A percentile compares a stretch with the other conserved stretches of the same genome.
These are phyloP conservation scores for Podaxis carcinomalis DNA, from an alignment of 768 basidiomycete genomes.

Conservation along the genomic window DNA sequence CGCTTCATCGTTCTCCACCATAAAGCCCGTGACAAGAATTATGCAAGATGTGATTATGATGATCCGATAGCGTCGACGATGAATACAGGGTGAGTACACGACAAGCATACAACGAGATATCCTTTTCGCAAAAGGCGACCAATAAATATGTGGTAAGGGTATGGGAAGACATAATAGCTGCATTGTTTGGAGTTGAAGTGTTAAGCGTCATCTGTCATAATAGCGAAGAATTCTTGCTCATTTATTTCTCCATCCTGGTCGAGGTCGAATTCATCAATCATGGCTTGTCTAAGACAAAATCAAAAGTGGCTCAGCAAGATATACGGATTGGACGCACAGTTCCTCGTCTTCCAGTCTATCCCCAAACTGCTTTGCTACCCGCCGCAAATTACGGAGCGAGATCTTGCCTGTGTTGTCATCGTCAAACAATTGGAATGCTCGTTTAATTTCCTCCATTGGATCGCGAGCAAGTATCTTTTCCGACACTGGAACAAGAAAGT, in stretches of 20 bases:
- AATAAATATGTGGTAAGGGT: background rate
- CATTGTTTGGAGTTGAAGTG: background rate
- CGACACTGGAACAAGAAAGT: constrained; percentile 60
- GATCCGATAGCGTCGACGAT: constrained; percentile 1
- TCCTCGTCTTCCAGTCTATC: constrained; percentile 95
- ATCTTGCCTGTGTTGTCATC: constrained; percentile 96
- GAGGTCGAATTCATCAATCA: constrained; percentile 99
- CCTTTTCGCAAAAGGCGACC: background rate
- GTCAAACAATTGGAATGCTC: constrained; percentile 96
- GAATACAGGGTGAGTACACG: constrained; percentile 10
- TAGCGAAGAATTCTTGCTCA: constrained; percentile 93
- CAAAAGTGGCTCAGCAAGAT: background rate
- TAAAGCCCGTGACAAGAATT: background rate
- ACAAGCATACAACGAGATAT: constrained; percentile 7
- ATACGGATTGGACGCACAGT: constrained; percentile 56
- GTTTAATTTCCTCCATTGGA: constrained; percentile 92
- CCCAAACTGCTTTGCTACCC: constrained; percentile 96
- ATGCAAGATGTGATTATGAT: constrained; percentile 10
- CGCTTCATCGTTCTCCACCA: background rate
- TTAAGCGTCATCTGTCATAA: constrained; percentile 92
- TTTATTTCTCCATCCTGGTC: constrained; percentile 98
- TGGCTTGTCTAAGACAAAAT: constrained; percentile 73
- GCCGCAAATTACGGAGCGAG: constrained; percentile 79
- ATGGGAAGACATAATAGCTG: background rate
- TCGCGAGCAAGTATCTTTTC: constrained; percentile 91